Conservation (phyloP, 441 rosid genomes). For the Erodium chrysanthum region DNA sequence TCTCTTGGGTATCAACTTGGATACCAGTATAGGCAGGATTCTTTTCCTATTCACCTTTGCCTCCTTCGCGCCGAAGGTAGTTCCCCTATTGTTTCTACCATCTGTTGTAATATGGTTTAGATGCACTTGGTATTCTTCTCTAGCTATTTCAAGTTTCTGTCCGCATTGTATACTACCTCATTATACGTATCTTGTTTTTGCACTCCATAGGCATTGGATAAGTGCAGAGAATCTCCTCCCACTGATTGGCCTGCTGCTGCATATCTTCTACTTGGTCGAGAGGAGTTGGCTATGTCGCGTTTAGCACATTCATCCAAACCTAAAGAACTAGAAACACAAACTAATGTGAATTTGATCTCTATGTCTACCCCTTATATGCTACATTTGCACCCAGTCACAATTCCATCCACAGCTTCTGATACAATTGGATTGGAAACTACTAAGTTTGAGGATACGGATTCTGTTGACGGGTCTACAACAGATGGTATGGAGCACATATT, state of each 20-base stretch:
- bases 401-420: conserved; percentile 74
- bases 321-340: conserved; percentile 50
- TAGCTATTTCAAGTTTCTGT: conserved; percentile 10
- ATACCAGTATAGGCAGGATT: conserved; percentile 10
- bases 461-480: conserved; percentile 59
- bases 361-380: conserved; percentile 94
- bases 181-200: conserved; percentile 19
- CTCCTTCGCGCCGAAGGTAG: conserved; percentile 9
- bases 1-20: conserved; percentile 11
- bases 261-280: conserved; percentile 89
- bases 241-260: conserved; percentile 93
- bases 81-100: not conserved
- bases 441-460: conserved; percentile 71
- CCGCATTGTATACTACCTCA: conserved; percentile 3
- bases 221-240: conserved; percentile 92
- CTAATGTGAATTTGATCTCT: conserved; percentile 51
- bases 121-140: conserved; percentile 6
- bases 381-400: conserved; percentile 87
- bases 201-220: conserved; percentile 66
- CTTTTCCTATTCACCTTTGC: conserved; percentile 6
- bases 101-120: not conserved
- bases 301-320: conserved; percentile 42
- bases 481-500: conserved; percentile 99
- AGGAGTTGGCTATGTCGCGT: conserved; percentile 76
- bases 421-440: conserved; percentile 51